Conservation (phyloP, 202 grass and related monocot species). For the Bolboschoenoplectus hybrid region DNA sequence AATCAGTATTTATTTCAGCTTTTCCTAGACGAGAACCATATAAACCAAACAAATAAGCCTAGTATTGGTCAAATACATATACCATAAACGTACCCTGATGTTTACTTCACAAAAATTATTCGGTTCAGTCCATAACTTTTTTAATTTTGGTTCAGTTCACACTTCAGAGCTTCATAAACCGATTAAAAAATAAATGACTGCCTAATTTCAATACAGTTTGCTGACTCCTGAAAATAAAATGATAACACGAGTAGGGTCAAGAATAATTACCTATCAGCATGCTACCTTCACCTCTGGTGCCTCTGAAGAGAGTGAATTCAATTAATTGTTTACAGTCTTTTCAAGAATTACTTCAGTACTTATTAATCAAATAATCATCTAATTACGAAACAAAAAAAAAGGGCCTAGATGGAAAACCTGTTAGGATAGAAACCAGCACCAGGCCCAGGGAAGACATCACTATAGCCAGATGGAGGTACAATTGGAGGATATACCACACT, state of each 20-base stretch:
- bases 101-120: neutral
- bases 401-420: constrained; percentile 47
- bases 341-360: neutral
- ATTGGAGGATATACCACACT: constrained; percentile 78
- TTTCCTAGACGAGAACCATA: neutral
- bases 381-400: neutral
- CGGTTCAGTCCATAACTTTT: neutral
- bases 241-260: neutral
- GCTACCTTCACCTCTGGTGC: constrained; percentile 53
- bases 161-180: neutral
- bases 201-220: neutral
- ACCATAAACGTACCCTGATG: neutral
- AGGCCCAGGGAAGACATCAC: constrained; percentile 73
- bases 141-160: neutral
- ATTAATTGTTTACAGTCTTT: constrained; percentile 28
- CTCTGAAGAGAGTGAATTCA: constrained; percentile 51
- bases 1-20: neutral
- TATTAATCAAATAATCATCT: neutral
- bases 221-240: neutral
- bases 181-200: neutral
- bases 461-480: constrained; percentile 48
- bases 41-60: constrained; percentile 7
- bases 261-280: constrained; percentile 83
- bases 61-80: neutral
- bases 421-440: constrained; percentile 74